Base-by-base conservation (phyloP, 116 monocot genomes). In the Posidonia oceanica region DNA sequence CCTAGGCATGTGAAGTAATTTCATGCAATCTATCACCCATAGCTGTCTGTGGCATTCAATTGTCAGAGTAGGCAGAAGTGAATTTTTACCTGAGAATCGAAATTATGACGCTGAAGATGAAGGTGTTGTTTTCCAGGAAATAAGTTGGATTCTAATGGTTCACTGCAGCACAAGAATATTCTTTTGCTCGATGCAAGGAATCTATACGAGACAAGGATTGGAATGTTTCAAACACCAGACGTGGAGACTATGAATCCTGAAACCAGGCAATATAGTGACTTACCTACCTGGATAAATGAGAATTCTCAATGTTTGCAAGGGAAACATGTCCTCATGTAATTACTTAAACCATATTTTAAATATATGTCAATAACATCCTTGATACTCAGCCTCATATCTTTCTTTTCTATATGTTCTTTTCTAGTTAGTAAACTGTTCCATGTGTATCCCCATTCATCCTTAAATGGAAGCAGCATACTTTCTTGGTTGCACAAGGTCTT, bases 261-360 rank as follows among this genome's bases (percentile, higher is more conserved):
- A 76, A 97, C 82, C 63, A 88, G 97, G 69, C 97, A 97, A 70
- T 97, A 92, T 20, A 97, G 97, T 79, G 97, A 97, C 69, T 67
- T 97, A 22, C 85, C 97, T 70, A 60, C 80, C 21, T 97, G 97
- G 97, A 91, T 97, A 72, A 89, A 97, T 77, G 66, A 85, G 38
- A 75, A 87, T 78, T 78, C 92, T 52, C 81, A 85, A 42, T 66
- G 70, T 65, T 75, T 97, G 51, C 80, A 63, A 71, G 82, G 83
- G 57, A 92, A 92, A 66, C 71, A 80, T 41, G 80, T 97, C 51
- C 82, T 97, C 51, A 97, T 97, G 97, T 97, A 97, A 83, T 61
- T 59, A 36, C 18, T 52, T 20, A 42, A 67, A n/a, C 48, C 12
- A 22, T 39, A 4, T 39, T 40, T 64, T 41, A 42, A 39, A 64